Evolutionary conservation across 2,329 filamentous ascomycete genomes (phyloP), one percentile per base, ranked within the genome.

Genomic region (Sarocladiaceae sp.): DNA sequence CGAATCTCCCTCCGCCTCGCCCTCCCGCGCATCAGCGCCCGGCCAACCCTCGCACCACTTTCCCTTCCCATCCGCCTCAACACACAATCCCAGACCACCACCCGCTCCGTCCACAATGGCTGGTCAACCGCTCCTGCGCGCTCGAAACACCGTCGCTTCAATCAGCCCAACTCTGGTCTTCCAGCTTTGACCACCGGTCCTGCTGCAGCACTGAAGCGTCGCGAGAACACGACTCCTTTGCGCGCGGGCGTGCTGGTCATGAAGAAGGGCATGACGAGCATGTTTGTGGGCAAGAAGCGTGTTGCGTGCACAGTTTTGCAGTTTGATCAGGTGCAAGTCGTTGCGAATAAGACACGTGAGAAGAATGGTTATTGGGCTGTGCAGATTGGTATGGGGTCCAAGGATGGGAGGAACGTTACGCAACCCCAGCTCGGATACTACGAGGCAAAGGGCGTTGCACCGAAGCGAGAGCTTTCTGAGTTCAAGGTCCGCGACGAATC

Each of bases 211-310:
- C 76, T 86, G 54, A 70, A 72, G 68, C 79, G 83, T 46, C 78
- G 75, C 60, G 78, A 75, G 58, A 74, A 72, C 57, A 82, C 80
- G 15, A 80, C 82, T 13, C 83, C 83, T 1, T 62, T 84, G 37
- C 87, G 94, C 25, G 86, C 91, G 2, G 94, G 94, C 26, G 85
- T 90, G 8, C 78, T 99, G 44, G 91, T 88, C 12, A 79, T 86
- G 66, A 99, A 99, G 74, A 93, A 92, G 74, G 94, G 94, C 69
- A 97, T 99, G 89, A 96, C 91, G 39, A 92, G 88, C 55, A 73
- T 97, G 58, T 97, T 88, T 78, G 86, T 91, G 64, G 82, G 84
- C 61, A 88, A 88, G 60, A 80, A 80, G 57, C 85, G 93, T 58
- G 87, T 86, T 54, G 80, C 92, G 18, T 96, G 91, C 76, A 99